These are phyloP conservation scores for Verticillium tricorpus DNA, from an alignment of 2,329 filamentous ascomycete genomes.

Conservation along the genomic window DNA sequence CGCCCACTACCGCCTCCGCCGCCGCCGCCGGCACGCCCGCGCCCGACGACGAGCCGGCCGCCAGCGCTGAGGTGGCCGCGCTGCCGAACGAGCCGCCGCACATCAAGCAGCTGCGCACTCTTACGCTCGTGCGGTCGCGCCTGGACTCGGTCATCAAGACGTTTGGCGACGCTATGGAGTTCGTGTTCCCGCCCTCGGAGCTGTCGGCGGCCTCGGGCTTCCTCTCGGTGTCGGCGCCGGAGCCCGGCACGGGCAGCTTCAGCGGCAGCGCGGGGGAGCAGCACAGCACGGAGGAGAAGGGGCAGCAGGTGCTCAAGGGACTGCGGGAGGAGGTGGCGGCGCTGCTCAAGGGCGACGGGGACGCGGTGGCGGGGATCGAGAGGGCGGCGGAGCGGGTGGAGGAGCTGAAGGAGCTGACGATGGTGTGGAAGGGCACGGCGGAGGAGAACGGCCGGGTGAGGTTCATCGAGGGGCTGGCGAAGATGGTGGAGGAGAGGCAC, in stretches of 20 bases:
- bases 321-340: conserved; percentile 67
- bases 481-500: conserved; percentile 74
- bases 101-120: conserved; percentile 73
- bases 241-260: conserved; percentile 47
- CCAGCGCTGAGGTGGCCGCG: conserved; percentile 11
- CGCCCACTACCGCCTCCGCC: conserved; percentile 1
- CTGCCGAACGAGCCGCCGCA: conserved; percentile 53
- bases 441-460: conserved; percentile 82
- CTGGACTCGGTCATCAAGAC: conserved; percentile 85
- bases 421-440: conserved; percentile 92
- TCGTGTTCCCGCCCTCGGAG: conserved; percentile 85
- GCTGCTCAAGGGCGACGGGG: conserved; percentile 48
- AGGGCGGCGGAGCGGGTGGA: conserved; percentile 71
- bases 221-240: conserved; percentile 83
- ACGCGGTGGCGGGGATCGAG: conserved; percentile 64
- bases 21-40: conserved; percentile 7
- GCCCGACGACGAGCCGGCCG: conserved; percentile 6
- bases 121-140: conserved; percentile 77
- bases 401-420: conserved; percentile 68
- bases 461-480: conserved; percentile 78
- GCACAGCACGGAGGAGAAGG: conserved; percentile 78
- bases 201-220: conserved; percentile 79
- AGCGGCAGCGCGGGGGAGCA: conserved; percentile 34
- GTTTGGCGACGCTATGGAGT: conserved; percentile 95
- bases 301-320: conserved; percentile 70